A percentile compares a stretch with the other conserved stretches of the same genome.
Evolutionary conservation across 805 yeast species (phyloP).

Genomic region (Wilhelminamyces savonicus): DNA sequence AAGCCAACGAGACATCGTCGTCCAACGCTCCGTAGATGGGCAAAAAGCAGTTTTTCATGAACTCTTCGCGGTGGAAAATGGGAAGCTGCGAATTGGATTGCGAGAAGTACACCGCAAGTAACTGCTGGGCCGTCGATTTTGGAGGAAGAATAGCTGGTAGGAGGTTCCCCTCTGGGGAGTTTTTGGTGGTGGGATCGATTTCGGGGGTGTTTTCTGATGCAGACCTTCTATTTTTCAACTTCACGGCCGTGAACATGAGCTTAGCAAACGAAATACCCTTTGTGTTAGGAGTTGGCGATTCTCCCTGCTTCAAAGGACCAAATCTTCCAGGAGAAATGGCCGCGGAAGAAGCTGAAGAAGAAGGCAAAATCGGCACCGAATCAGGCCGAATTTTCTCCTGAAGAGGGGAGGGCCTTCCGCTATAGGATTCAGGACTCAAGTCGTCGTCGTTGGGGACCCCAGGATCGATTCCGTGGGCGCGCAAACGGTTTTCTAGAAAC

Average conservation of each 20-base stretch:
- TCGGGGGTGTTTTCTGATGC: slow-evolving; percentile 11
- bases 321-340: background rate
- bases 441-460: too few species aligned
- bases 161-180: slow-evolving; percentile 11
- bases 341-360: too few species aligned
- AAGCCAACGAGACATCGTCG: slow-evolving; percentile 52
- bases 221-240: slow-evolving; percentile 16
- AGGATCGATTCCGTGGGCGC: too few species aligned
- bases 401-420: too few species aligned
- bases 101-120: slow-evolving; percentile 61
- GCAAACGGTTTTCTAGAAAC: too few species aligned
- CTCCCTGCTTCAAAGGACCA: background rate
- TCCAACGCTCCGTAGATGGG: slow-evolving; percentile 72
- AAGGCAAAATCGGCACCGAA: too few species aligned
- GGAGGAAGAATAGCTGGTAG: slow-evolving; percentile 57
- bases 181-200: slow-evolving; percentile 11
- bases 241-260: slow-evolving; percentile 71
- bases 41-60: slow-evolving; percentile 57
- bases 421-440: too few species aligned
- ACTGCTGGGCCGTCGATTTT: slow-evolving; percentile 60
- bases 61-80: slow-evolving; percentile 73
- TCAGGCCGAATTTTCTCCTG: too few species aligned
- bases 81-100: slow-evolving; percentile 84
- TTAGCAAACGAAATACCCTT: slow-evolving; percentile 60
- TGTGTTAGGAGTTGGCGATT: too few species aligned